phyloP scores from a whole-genome alignment of 1,139 yeast genomes.

The Sugiyamaella pinicola region DNA sequence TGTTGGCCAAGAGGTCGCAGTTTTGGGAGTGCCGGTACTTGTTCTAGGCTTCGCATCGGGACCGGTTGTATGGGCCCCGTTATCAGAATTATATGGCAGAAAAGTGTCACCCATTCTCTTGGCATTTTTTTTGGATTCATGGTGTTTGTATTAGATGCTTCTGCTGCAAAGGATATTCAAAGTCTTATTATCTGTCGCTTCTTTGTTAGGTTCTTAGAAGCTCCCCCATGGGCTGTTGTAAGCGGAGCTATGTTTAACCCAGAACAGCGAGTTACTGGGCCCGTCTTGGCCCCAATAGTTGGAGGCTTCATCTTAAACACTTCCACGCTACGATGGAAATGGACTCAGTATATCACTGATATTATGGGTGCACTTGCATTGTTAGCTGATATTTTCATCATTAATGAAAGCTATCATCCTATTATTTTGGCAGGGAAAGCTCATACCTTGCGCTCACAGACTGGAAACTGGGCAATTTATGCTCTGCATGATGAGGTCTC shows the following conservation, averaged over 20 bases:
- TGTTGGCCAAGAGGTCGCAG: constrained; percentile 26
- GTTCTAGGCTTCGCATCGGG: constrained; percentile 83
- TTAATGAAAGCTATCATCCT: constrained; percentile 58
- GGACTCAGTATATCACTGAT: constrained; percentile 58
- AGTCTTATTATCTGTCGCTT: constrained; percentile 72
- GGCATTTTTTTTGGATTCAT: constrained; percentile 56
- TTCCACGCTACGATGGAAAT: constrained; percentile 56
- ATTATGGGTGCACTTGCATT: constrained; percentile 48
- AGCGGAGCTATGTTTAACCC: constrained; percentile 73
- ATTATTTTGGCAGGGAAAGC: constrained; percentile 50
- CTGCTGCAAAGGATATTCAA: constrained; percentile 69
- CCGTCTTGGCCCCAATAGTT: constrained; percentile 65
- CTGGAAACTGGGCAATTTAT: constrained; percentile 73
- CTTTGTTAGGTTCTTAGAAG: constrained; percentile 74
- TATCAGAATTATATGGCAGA: constrained; percentile 74
- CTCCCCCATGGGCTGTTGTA: constrained; percentile 76
- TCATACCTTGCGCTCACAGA: constrained; percentile 50
- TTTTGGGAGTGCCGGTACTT: constrained; percentile 66
- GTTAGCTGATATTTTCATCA: constrained; percentile 51
- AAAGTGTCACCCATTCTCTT: constrained; percentile 57
- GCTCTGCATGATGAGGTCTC: constrained; percentile 80
- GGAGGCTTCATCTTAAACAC: constrained; percentile 41
- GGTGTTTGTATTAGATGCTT: constrained; percentile 67
- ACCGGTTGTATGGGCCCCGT: constrained; percentile 77
- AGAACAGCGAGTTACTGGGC: constrained; percentile 67